Evolutionary conservation across 2,329 filamentous ascomycete species (phyloP).

Genomic region (Pseudocercospora fijiensis): DNA sequence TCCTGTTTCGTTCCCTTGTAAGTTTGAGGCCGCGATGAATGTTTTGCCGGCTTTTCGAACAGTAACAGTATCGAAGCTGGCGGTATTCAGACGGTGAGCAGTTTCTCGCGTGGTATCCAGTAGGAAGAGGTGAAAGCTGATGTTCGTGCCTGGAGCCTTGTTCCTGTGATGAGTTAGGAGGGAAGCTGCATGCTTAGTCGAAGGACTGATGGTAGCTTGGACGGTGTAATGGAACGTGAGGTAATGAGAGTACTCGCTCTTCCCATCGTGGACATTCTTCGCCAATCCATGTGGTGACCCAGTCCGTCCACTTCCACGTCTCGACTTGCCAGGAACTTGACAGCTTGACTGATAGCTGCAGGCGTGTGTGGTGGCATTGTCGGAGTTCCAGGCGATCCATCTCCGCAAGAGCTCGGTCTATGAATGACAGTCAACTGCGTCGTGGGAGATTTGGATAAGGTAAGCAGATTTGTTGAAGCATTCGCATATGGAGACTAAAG

Average conservation of each 20-base stretch:
- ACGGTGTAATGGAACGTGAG: too few relatives aligned
- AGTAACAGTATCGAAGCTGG: neutral
- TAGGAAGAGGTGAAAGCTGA: neutral
- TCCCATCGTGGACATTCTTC: neutral
- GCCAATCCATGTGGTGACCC: neutral
- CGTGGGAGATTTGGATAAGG: neutral
- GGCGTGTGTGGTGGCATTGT: neutral
- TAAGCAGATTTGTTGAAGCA: neutral
- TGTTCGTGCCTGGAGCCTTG: neutral
- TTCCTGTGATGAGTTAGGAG: neutral
- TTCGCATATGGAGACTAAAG: neutral
- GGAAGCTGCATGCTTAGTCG: neutral
- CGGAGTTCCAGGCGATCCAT: neutral
- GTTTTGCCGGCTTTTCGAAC: neutral
- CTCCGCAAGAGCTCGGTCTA: neutral
- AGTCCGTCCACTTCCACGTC: neutral
- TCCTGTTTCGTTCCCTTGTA: neutral
- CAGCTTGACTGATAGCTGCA: neutral
- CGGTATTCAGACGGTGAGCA: neutral
- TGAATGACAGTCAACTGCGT: neutral
- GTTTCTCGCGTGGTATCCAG: neutral
- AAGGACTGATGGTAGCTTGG: neutral
- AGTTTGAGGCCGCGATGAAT: neutral
- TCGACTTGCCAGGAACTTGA: neutral
- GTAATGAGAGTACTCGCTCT: too few relatives aligned